These are phyloP conservation scores for Geranium incanum DNA, from an alignment of 441 rosid genomes.

Conservation along the genomic window DNA sequence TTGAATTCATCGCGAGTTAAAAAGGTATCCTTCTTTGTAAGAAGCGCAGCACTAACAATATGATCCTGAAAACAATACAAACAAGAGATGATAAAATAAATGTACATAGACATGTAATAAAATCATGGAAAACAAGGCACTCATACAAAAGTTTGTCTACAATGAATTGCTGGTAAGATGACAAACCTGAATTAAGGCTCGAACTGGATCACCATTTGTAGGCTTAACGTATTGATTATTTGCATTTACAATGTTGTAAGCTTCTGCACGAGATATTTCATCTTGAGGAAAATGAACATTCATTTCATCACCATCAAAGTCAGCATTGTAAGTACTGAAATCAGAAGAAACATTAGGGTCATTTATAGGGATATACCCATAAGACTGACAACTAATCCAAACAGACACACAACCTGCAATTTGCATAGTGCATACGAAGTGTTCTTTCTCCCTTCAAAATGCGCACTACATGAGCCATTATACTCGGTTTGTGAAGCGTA, in stretches of 20 bases:
- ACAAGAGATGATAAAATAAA: conserved; percentile 12
- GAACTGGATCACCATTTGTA: conserved; percentile 85
- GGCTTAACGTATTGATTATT: conserved; percentile 95
- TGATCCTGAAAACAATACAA: conserved; percentile 62
- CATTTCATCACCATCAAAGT: conserved; percentile 99
- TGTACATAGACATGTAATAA: conserved; percentile 8
- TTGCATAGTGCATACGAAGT: conserved; percentile 98
- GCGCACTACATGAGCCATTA: conserved; percentile 96
- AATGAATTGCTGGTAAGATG: conserved; percentile 10
- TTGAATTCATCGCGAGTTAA: conserved; percentile 57
- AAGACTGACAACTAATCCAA: neutral
- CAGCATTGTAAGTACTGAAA: conserved; percentile 96
- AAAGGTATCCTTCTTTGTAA: conserved; percentile 87
- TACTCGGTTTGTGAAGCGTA: conserved; percentile 97
- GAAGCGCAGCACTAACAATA: conserved; percentile 78
- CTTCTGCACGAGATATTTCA: conserved; percentile 98
- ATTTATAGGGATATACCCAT: conserved; percentile 3
- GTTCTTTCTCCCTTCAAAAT: conserved; percentile 93
- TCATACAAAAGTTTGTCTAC: conserved; percentile 10
- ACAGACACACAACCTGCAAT: conserved; percentile 65
- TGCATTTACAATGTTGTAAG: conserved; percentile 97
- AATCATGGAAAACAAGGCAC: conserved; percentile 17
- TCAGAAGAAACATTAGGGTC: conserved; percentile 19
- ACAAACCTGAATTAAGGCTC: conserved; percentile 90
- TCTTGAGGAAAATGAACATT: conserved; percentile 99